phyloP scores from a whole-genome alignment of 2,329 filamentous ascomycete species.

The Fusarium sp. region DNA sequence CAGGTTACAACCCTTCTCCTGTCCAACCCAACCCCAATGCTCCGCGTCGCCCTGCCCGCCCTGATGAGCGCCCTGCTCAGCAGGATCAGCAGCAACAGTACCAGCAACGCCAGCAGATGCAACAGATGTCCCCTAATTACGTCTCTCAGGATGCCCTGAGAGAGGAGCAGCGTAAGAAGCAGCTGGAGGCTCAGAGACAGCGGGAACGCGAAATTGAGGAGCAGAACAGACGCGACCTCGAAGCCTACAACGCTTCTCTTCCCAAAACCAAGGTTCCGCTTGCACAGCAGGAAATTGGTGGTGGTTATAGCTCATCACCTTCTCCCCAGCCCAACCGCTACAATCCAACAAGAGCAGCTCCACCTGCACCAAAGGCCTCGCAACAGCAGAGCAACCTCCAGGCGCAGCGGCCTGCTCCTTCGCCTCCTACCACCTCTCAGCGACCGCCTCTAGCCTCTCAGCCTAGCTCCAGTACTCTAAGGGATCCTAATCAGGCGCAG shows the following conservation, averaged over 20 bases:
- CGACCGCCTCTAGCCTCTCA: conserved; percentile 62
- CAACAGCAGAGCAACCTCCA: conserved; percentile 65
- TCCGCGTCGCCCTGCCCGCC: conserved; percentile 55
- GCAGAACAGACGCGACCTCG: conserved; percentile 77
- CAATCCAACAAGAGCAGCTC: conserved; percentile 85
- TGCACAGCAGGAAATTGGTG: conserved; percentile 89
- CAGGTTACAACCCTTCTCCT: conserved; percentile 52
- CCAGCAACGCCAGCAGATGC: conserved; percentile 67
- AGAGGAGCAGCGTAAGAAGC: conserved; percentile 70
- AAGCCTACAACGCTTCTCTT: conserved; percentile 89
- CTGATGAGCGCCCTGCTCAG: conserved; percentile 49
- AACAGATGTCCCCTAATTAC: conserved; percentile 65
- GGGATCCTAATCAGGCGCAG: conserved; percentile 52
- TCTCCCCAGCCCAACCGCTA: conserved; percentile 71
- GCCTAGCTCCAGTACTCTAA: conserved; percentile 57
- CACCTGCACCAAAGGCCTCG: conserved; percentile 74
- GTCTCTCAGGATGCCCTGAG: conserved; percentile 59
- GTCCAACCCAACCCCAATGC: conserved; percentile 50
- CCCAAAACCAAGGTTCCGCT: conserved; percentile 82
- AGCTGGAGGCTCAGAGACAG: conserved; percentile 67
- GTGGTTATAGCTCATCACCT: conserved; percentile 58
- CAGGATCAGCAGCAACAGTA: conserved; percentile 61
- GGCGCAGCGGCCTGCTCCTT: conserved; percentile 86
- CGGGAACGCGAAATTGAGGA: conserved; percentile 66
- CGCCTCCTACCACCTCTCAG: conserved; percentile 57